Evolutionary conservation across 129 eudicot species (phyloP).

Genomic region (Dittrichia graveolens): DNA sequence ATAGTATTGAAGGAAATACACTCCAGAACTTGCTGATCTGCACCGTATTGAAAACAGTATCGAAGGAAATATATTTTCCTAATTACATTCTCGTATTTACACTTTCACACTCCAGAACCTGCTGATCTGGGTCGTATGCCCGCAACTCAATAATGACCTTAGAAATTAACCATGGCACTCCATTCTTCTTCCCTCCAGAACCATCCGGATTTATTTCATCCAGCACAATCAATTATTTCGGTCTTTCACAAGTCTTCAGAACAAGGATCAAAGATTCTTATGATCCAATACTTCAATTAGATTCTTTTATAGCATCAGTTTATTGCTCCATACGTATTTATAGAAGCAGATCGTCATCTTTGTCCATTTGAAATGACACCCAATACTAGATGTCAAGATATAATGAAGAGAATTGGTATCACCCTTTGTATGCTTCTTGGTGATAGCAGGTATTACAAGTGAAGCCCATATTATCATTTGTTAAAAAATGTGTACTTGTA

Average conservation of each 20-base stretch:
- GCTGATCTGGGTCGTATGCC: slow-evolving; percentile 13
- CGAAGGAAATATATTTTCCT: too few species aligned
- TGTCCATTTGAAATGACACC: slow-evolving; percentile 30
- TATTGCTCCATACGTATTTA: slow-evolving; percentile 12
- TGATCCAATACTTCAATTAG: slow-evolving; percentile 5
- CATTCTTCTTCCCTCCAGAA: slow-evolving; percentile 24
- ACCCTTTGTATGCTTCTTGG: slow-evolving; percentile 14
- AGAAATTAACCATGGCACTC: slow-evolving; percentile 4
- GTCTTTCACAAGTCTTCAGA: slow-evolving; percentile 21
- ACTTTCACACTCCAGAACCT: slow-evolving; percentile 12
- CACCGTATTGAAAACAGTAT: not conserved
- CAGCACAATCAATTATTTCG: not conserved
- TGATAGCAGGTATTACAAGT: not conserved
- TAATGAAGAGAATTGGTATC: slow-evolving; percentile 19
- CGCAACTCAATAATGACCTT: slow-evolving; percentile 15
- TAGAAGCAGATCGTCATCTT: slow-evolving; percentile 4
- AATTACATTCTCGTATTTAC: too few species aligned
- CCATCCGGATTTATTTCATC: slow-evolving; percentile 16
- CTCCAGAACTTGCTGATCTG: slow-evolving; percentile 24
- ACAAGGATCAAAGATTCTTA: not conserved
- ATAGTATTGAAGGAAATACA: slow-evolving; percentile 23
- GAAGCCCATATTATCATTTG: slow-evolving; percentile 27
- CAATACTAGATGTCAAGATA: slow-evolving; percentile 12
- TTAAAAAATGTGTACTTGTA: slow-evolving; percentile 15
- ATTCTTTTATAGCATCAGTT: not conserved